A percentile compares a stretch with the other conserved stretches of the same genome.
Evolutionary conservation across 495 filamentous ascomycete genomes (phyloP).

Genomic region (Aspergillus mulundensis): DNA sequence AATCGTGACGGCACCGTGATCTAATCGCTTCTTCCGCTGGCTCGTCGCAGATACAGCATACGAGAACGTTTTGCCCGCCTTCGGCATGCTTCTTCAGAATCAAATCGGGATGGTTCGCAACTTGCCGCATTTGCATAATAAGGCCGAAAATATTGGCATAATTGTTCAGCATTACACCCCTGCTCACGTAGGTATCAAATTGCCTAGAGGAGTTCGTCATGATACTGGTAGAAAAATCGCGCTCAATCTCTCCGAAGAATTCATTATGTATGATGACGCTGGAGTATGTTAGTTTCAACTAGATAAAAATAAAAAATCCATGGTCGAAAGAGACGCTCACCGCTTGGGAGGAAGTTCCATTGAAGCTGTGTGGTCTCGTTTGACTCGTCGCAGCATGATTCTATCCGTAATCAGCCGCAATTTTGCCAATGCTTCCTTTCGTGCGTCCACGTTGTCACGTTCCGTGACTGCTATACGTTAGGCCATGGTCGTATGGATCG

Average conservation of each 20-base stretch:
- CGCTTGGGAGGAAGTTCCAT: slow-evolving; percentile 97
- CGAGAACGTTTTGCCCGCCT: slow-evolving; percentile 83
- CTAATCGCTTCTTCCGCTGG: slow-evolving; percentile 90
- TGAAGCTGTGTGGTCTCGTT: slow-evolving; percentile 82
- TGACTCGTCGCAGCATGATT: slow-evolving; percentile 92
- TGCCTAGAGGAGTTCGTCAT: slow-evolving; percentile 83
- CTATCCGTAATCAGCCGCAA: slow-evolving; percentile 80
- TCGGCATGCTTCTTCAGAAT: slow-evolving; percentile 82
- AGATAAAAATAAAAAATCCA: background rate
- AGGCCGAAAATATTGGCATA: slow-evolving; percentile 80
- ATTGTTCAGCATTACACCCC: slow-evolving; percentile 93
- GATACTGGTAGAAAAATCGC: slow-evolving; percentile 91
- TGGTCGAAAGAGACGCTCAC: slow-evolving; percentile 16
- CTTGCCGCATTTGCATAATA: slow-evolving; percentile 97
- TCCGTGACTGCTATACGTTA: slow-evolving; percentile 44
- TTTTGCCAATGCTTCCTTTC: slow-evolving; percentile 69
- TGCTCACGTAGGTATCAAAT: slow-evolving; percentile 92
- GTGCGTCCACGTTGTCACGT: slow-evolving; percentile 40
- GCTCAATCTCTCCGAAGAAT: slow-evolving; percentile 92
- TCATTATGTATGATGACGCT: slow-evolving; percentile 80
- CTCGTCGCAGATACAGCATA: slow-evolving; percentile 93
- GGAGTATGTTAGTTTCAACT: slow-evolving; percentile 1
- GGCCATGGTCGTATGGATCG: background rate
- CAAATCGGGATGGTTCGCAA: slow-evolving; percentile 91
- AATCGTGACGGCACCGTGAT: slow-evolving; percentile 88